Percentiles rank a stretch among this genome's conserved stretches.
phyloP scores from a whole-genome alignment of 2,329 filamentous ascomycete species.

The Penicillium polonicum region DNA sequence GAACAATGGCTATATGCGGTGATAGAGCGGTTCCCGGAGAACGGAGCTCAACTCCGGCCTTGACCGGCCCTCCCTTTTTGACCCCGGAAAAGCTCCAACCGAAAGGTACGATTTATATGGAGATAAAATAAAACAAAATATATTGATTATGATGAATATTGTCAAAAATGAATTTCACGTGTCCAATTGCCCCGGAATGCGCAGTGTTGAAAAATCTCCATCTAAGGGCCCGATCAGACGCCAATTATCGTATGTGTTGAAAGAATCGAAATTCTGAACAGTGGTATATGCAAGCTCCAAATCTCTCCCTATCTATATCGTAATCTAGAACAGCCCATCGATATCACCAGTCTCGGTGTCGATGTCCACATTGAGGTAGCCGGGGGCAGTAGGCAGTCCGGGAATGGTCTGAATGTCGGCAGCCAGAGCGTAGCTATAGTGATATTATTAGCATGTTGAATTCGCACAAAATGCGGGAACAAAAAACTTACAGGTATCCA shows the following conservation, averaged over 20 bases:
- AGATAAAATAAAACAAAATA: background rate
- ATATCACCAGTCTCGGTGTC: slow-evolving; percentile 81
- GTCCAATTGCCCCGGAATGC: slow-evolving; percentile 4
- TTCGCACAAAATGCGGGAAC: slow-evolving; percentile 36
- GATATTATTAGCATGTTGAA: slow-evolving; percentile 14
- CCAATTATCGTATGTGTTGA: slow-evolving; percentile 29
- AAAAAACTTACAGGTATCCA: slow-evolving; percentile 72
- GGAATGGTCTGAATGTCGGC: slow-evolving; percentile 99
- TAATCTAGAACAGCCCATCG: slow-evolving; percentile 76
- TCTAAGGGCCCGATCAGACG: slow-evolving; percentile 19
- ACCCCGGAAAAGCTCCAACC: slow-evolving; percentile 18
- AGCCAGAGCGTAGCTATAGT: slow-evolving; percentile 75
- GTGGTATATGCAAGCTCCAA: slow-evolving; percentile 22
- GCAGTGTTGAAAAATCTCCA: slow-evolving; percentile 18
- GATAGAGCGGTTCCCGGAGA: slow-evolving; percentile 20
- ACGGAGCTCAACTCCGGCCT: slow-evolving; percentile 25
- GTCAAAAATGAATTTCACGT: background rate
- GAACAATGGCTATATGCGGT: slow-evolving; percentile 5
- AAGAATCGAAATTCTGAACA: slow-evolving; percentile 16
- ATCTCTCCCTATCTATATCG: background rate
- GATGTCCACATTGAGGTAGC: slow-evolving; percentile 89
- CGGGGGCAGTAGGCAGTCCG: slow-evolving; percentile 88
- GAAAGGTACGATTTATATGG: slow-evolving; percentile 19
- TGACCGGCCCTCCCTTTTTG: slow-evolving; percentile 17
- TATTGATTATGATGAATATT: slow-evolving; percentile 4